Percentiles rank a stretch among this genome's conserved stretches.
Conservation (phyloP, 176 grass and related monocot species). For the Musa itinerans region DNA sequence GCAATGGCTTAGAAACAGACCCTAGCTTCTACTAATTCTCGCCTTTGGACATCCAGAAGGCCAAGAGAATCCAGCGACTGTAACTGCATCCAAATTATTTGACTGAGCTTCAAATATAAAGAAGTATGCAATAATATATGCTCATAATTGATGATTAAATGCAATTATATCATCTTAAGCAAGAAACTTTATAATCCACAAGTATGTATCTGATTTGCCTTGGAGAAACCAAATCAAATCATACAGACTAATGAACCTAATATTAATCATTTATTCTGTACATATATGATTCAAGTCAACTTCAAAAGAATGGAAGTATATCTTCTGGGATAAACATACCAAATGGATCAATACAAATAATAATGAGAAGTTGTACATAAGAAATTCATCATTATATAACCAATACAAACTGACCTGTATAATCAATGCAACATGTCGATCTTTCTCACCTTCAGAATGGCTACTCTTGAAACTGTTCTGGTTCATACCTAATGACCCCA, state of each 20-base stretch:
- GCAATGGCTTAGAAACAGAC: conserved; percentile 26
- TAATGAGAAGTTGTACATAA: background rate
- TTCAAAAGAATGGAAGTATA: too few relatives aligned
- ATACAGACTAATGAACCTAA: too few relatives aligned
- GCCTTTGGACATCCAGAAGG: conserved; percentile 37
- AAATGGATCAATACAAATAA: background rate
- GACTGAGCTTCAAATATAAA: conserved; percentile 13
- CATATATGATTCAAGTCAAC: too few relatives aligned
- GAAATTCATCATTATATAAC: background rate
- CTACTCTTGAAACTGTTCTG: background rate
- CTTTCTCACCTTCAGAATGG: conserved; percentile 8
- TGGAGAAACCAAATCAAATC: background rate
- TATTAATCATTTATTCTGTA: too few relatives aligned
- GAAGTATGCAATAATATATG: conserved; percentile 3
- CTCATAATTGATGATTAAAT: background rate
- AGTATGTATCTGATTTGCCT: background rate
- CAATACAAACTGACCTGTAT: conserved; percentile 48
- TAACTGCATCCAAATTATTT: conserved; percentile 36
- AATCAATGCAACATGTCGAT: conserved; percentile 28
- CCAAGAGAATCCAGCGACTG: conserved; percentile 58
- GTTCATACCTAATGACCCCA: background rate
- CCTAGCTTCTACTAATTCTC: conserved; percentile 27
- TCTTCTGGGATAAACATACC: too few relatives aligned
- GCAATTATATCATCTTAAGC: background rate
- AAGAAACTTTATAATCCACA: background rate